Evolutionary conservation across 208 protist species (phyloP).

Genomic region (Crithidia fasciculata): DNA sequence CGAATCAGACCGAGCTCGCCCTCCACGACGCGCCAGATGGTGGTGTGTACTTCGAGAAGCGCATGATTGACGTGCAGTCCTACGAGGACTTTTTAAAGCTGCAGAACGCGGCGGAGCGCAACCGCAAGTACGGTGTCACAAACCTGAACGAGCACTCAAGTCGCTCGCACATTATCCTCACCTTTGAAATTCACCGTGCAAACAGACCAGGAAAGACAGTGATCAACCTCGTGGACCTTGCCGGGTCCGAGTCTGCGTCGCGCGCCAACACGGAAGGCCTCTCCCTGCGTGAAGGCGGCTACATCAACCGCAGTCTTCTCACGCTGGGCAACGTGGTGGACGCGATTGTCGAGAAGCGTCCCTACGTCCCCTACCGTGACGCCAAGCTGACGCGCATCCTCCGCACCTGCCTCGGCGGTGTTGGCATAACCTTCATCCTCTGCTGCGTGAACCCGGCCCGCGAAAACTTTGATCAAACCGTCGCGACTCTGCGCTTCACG

Average conservation of each 20-base stretch:
- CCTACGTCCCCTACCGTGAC: conserved; percentile 88
- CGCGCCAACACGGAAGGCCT: conserved; percentile 86
- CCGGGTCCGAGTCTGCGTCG: conserved; percentile 86
- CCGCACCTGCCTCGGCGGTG: conserved; percentile 80
- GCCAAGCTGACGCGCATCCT: conserved; percentile 91
- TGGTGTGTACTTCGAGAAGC: conserved; percentile 49
- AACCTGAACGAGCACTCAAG: conserved; percentile 90
- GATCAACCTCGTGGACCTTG: conserved; percentile 91
- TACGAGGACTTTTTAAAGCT: conserved; percentile 73
- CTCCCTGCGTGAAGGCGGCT: conserved; percentile 62
- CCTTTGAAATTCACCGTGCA: conserved; percentile 43
- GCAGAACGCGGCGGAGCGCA: conserved; percentile 66
- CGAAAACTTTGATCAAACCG: conserved; percentile 90
- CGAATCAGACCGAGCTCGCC: conserved; percentile 39
- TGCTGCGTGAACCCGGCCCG: conserved; percentile 89
- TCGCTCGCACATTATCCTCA: conserved; percentile 55
- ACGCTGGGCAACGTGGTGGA: conserved; percentile 92
- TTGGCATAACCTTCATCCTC: conserved; percentile 90
- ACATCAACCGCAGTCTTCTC: conserved; percentile 93
- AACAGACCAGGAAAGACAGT: conserved; percentile 57
- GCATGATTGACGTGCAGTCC: conserved; percentile 59
- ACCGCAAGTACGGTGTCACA: conserved; percentile 87
- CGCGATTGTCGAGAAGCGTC: conserved; percentile 62
- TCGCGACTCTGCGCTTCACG: conserved; percentile 84
- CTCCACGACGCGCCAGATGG: conserved; percentile 59